Base-by-base conservation (phyloP, 1,139 yeast genomes). In the Pichia norvegensis region DNA sequence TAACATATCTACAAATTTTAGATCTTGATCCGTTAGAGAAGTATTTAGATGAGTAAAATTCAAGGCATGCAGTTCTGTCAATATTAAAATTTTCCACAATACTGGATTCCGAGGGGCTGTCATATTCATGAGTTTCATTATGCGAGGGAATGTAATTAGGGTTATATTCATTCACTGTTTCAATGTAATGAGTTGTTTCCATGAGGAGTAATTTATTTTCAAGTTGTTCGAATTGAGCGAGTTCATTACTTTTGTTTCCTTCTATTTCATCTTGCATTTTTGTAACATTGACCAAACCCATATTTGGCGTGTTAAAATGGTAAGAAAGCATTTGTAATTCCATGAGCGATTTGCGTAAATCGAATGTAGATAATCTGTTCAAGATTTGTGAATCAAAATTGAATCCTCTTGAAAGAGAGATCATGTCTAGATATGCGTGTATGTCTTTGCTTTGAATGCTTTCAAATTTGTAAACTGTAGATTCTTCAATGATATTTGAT, bases 401-500 rank as follows among this genome's bases (percentile, higher is more conserved):
- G 20, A 53, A 48, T 13, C 60, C 59, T 53, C 58, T 56, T 9
- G 48, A 48, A 22, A 56, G 46, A 3, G 60, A 58, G 20, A 57
- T 54, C 38, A 58, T 25, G 46, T 57, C 60, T 22, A 62, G 43
- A 45, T 62, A 62, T 27, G 53, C 48, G 21, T 21, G 29, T 29
- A 53, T 21, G 6, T 45, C 40, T 7, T 16, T 27, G 4, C 29
- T 25, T 1, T 43, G 33, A 2, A 51, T 52, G 8, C 47, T 43
- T 3, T 44, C 41, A 36, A 61, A 57, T 27, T 45, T 45, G 29
- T 50, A 52, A n/a, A 62, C 53, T 4, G 60, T 53, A 4, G 65
- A 59, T 38, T 60, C 60, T 16, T 76, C 73, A 16, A 76, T 55
- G 8, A 85, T 64, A 39, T 66, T 67, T 25, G 61, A 59, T 0